phyloP scores from a whole-genome alignment of 768 basidiomycete species.

The Suillus plorans region DNA sequence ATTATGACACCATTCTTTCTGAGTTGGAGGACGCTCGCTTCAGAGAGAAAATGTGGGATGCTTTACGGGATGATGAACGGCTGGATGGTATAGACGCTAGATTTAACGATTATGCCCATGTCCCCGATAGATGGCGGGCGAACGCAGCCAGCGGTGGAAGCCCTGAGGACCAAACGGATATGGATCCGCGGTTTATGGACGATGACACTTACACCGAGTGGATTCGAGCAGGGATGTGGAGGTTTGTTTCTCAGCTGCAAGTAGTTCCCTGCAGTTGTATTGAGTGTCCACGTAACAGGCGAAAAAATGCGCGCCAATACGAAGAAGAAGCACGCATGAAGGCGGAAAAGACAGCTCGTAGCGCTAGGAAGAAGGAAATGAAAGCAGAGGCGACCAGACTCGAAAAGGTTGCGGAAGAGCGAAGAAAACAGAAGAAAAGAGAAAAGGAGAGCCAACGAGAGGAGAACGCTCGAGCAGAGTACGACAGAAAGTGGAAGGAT shows the following conservation, averaged over 20 bases:
- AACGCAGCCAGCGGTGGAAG: conserved; percentile 23
- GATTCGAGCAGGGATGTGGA: conserved; percentile 85
- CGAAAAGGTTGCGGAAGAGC: conserved; percentile 52
- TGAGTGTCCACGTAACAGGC: conserved; percentile 38
- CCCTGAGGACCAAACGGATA: conserved; percentile 38
- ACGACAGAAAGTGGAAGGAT: conserved; percentile 58
- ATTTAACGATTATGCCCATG: conserved; percentile 67
- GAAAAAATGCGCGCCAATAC: conserved; percentile 65
- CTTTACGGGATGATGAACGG: conserved; percentile 71
- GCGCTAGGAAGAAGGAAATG: conserved; percentile 52
- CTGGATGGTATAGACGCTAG: conserved; percentile 61
- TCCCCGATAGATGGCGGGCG: conserved; percentile 68
- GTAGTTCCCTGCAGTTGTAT: conserved; percentile 8
- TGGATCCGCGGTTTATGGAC: conserved; percentile 56
- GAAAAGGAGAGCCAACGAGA: conserved; percentile 45
- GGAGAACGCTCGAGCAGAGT: conserved; percentile 49
- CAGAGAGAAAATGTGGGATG: conserved; percentile 70
- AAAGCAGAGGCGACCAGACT: conserved; percentile 52
- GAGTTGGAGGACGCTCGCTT: conserved; percentile 67
- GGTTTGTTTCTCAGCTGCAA: conserved; percentile 39
- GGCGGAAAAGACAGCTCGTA: conserved; percentile 50
- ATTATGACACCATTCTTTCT: conserved; percentile 49
- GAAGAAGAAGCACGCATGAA: conserved; percentile 59
- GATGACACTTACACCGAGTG: conserved; percentile 90
- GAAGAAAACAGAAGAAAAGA: conserved; percentile 46